Evolutionary conservation across 2,329 filamentous ascomycete species (phyloP).

Genomic region (Microcyclosporella mali): DNA sequence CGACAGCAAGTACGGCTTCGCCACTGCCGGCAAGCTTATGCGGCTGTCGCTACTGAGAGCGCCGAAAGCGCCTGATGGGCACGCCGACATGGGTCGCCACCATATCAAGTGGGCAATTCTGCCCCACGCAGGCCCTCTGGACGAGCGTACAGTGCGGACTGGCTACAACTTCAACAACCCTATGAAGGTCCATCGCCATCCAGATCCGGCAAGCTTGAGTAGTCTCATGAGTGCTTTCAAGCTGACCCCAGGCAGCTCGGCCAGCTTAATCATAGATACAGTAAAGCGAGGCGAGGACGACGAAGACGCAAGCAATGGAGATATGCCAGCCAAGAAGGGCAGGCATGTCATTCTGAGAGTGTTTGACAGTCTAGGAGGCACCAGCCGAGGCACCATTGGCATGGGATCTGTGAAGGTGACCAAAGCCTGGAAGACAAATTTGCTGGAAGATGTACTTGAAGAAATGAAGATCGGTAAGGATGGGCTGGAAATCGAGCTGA

Average conservation of each 20-base stretch:
- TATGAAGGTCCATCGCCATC: constrained; percentile 49
- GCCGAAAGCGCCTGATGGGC: constrained; percentile 85
- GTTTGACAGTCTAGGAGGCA: constrained; percentile 84
- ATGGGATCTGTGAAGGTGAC: constrained; percentile 63
- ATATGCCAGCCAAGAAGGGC: constrained; percentile 54
- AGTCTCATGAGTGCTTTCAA: constrained; percentile 52
- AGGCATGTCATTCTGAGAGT: constrained; percentile 76
- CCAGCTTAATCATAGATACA: constrained; percentile 69
- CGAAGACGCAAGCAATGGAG: constrained; percentile 47
- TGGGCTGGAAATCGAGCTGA: constrained; percentile 34
- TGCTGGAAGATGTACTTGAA: constrained; percentile 80
- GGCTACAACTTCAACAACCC: constrained; percentile 90
- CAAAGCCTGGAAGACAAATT: constrained; percentile 74
- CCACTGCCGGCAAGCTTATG: constrained; percentile 83
- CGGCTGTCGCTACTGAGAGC: constrained; percentile 77
- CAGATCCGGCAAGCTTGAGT: constrained; percentile 23
- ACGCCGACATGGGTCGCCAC: constrained; percentile 84
- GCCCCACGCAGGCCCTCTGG: constrained; percentile 69
- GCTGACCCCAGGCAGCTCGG: constrained; percentile 41
- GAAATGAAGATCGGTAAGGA: constrained; percentile 49
- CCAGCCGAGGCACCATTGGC: constrained; percentile 62
- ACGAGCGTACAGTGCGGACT: constrained; percentile 68
- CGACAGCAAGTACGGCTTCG: constrained; percentile 94
- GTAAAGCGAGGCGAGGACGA: constrained; percentile 74
- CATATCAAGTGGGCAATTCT: constrained; percentile 85